phyloP scores from a whole-genome alignment of 2,329 filamentous ascomycete genomes.

The Lachnellula cervina region DNA sequence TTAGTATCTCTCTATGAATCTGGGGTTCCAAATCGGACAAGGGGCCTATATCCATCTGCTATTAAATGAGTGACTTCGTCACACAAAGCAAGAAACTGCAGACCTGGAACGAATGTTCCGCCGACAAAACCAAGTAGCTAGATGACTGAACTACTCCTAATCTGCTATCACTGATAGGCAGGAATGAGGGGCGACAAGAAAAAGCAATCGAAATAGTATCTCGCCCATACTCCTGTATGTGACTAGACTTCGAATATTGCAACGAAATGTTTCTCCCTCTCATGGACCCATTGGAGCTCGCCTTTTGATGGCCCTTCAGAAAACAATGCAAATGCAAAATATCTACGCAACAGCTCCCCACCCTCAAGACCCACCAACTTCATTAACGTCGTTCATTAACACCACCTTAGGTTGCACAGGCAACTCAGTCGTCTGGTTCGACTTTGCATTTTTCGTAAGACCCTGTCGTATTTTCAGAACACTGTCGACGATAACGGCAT shows the following conservation, averaged over 20 bases:
- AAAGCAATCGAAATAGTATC: not conserved
- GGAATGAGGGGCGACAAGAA: not conserved
- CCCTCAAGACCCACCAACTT: not conserved
- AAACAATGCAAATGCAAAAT: not conserved
- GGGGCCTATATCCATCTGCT: not conserved
- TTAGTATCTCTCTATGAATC: too few relatives aligned
- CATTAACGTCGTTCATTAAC: not conserved
- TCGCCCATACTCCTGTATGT: not conserved
- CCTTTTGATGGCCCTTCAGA: not conserved
- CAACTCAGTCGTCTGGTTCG: not conserved
- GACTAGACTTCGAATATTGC: not conserved
- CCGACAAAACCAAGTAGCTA: not conserved
- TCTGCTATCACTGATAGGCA: not conserved
- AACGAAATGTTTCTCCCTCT: not conserved
- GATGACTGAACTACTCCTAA: not conserved
- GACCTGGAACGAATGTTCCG: not conserved
- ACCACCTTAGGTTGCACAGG: not conserved
- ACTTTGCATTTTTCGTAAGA: slow-evolving; percentile 40
- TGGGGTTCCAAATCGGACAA: not conserved
- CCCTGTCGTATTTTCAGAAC: slow-evolving; percentile 91
- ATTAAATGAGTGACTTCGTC: not conserved
- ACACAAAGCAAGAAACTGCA: not conserved
- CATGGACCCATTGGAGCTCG: not conserved
- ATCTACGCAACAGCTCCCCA: not conserved
- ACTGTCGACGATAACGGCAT: slow-evolving; percentile 95